phyloP scores from a whole-genome alignment of 2,329 filamentous ascomycete species.

The Monilinia fructigena region DNA sequence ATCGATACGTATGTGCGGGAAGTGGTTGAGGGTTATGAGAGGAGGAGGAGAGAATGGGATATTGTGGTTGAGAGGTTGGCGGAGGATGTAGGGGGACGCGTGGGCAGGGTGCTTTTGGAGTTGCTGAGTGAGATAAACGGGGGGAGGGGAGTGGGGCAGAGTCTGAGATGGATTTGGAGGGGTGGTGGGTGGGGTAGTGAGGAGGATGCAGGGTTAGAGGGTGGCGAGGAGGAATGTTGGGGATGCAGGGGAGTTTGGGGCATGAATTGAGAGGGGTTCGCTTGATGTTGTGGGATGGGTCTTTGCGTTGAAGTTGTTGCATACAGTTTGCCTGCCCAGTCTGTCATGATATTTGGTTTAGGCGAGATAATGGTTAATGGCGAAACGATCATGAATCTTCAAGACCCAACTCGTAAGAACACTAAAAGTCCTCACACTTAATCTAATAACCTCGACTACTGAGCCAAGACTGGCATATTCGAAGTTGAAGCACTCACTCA shows the following conservation, averaged over 20 bases:
- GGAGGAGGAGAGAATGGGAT: constrained; percentile 1
- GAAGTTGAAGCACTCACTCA: no score
- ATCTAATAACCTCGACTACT: neutral
- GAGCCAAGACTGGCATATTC: neutral
- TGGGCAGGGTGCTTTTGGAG: neutral
- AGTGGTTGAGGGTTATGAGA: neutral
- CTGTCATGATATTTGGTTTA: neutral
- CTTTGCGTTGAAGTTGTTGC: no score
- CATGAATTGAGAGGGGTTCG: no score
- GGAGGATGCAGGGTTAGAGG: neutral
- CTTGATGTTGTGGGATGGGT: neutral
- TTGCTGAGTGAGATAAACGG: neutral
- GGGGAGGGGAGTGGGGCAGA: neutral
- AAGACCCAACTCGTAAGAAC: neutral
- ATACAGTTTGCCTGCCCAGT: neutral
- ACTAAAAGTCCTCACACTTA: neutral
- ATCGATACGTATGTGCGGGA: neutral
- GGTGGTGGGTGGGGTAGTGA: neutral
- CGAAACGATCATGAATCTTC: neutral
- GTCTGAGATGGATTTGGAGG: neutral
- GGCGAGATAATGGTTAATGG: rapidly evolving
- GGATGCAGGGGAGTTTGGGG: no score
- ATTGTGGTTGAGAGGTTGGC: neutral
- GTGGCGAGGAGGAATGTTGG: neutral
- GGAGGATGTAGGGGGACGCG: neutral